Evolutionary conservation across 2,329 filamentous ascomycete genomes (phyloP), one percentile per base, ranked within the genome.

Genomic region (Xylaria sp.): DNA sequence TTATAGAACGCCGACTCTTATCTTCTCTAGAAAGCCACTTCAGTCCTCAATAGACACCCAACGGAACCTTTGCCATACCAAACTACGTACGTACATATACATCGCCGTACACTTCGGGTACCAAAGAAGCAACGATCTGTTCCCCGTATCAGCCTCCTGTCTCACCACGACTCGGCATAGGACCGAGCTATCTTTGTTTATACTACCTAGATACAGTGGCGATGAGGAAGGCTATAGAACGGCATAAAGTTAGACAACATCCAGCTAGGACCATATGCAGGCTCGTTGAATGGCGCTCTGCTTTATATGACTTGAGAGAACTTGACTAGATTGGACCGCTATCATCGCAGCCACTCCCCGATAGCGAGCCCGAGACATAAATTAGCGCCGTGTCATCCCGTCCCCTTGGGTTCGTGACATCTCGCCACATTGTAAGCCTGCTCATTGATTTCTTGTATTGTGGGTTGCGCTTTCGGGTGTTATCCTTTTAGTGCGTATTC

Each of bases 41-140:
- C 23, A 13, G 23, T 27, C 12, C 10, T 3, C 3, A 5, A 3
- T 23, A 48, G n/a, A 12, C 25, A 1, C 5, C 6, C 3, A 18
- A 27, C 12, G 23, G 12, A 16, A 18, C 1, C 16, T 51, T 4
- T 16, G 9, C 10, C 37, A 16, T 40, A 40, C 37, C 37, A 16
- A 18, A 12, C 12, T 40, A 40, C 13, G 1, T 5, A 4, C 16
- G 10, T 40, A 13, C 37, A 4, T 40, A n/a, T 40, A n/a, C 25
- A 16, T 53, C 50, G 50, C 50, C 8, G 16, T 16, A 29, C 50
- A 32, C 5, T 8, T 9, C 3, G 9, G 27, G 25, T 53, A 35
- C 25, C 5, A 18, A 27, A 53, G 18, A 53, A 53, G 50, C 50
- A 53, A 53, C 50, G 13, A 32, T 32, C 50, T 29, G n/a, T 53